Conservation (phyloP, 805 yeast genomes). For the Saccharomycopsis fodiens region DNA sequence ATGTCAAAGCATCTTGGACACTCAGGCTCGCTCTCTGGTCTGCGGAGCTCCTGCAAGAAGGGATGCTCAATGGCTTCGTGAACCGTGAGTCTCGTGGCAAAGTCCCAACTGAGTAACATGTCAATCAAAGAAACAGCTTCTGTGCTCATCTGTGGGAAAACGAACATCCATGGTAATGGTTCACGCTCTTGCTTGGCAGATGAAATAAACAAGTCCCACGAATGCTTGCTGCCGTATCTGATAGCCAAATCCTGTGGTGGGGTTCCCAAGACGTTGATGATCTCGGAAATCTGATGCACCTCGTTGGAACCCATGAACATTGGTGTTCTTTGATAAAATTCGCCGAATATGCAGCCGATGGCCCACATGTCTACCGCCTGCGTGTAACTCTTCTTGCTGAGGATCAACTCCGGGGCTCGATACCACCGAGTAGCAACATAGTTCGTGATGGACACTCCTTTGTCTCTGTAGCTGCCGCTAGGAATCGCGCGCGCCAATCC, state of each 20-base stretch:
- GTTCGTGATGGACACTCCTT: slow-evolving; percentile 39
- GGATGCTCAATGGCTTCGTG: slow-evolving; percentile 49
- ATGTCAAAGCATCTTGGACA: slow-evolving; percentile 52
- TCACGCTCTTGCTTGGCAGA: no score
- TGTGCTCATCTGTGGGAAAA: slow-evolving; percentile 57
- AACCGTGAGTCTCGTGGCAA: slow-evolving; percentile 45
- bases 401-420: slow-evolving; percentile 83
- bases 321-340: slow-evolving; percentile 73
- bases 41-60: slow-evolving; percentile 48
- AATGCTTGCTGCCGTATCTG: slow-evolving; percentile 38
- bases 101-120: slow-evolving; percentile 57
- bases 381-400: slow-evolving; percentile 51
- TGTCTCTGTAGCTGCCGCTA: slow-evolving; percentile 24
- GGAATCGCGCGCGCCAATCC: slow-evolving; percentile 81
- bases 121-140: slow-evolving; percentile 47
- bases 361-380: slow-evolving; percentile 90
- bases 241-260: slow-evolving; percentile 46
- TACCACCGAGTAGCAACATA: slow-evolving; percentile 96
- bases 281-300: slow-evolving; percentile 61
- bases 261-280: slow-evolving; percentile 61
- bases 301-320: slow-evolving; percentile 71
- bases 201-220: slow-evolving; percentile 40
- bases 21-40: slow-evolving; percentile 46
- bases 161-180: slow-evolving; percentile 40
- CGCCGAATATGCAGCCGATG: slow-evolving; percentile 83